Percentiles rank a stretch among this genome's conserved stretches.
These are phyloP conservation scores for Psilocybe azurescens DNA, from an alignment of 768 basidiomycete genomes.

Conservation along the genomic window DNA sequence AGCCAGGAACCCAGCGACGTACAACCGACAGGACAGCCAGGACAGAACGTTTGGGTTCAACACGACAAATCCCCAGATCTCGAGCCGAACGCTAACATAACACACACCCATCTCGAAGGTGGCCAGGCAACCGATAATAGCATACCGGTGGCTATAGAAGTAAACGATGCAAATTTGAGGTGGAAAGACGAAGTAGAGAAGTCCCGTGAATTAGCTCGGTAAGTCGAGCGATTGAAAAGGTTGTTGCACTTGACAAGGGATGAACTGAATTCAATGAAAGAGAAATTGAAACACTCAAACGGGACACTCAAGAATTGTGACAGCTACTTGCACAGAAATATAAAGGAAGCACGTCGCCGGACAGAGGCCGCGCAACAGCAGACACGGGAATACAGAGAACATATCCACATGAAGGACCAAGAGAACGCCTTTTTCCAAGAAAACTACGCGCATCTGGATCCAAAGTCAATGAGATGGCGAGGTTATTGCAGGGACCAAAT, in stretches of 20 bases:
- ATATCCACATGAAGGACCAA: too few species aligned
- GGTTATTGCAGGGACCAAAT: slow-evolving; percentile 34
- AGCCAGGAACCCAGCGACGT: too few species aligned
- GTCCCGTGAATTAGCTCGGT: not conserved
- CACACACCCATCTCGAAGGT: too few species aligned
- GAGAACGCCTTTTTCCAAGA: too few species aligned
- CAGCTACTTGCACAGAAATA: not conserved
- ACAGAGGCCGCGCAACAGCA: too few species aligned
- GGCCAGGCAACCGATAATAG: not conserved
- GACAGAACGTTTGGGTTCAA: too few species aligned
- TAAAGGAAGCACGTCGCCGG: not conserved
- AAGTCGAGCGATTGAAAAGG: slow-evolving; percentile 4
- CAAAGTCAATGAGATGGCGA: slow-evolving; percentile 23
- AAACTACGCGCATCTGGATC: slow-evolving; percentile 22
- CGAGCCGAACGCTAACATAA: too few species aligned
- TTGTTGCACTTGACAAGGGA: not conserved
- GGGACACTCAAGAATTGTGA: slow-evolving; percentile 11
- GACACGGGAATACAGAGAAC: too few species aligned
- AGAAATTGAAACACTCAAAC: not conserved
- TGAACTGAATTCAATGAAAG: slow-evolving; percentile 3
- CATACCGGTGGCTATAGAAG: not conserved
- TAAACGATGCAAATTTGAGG: too few species aligned
- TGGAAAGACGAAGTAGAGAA: not conserved
- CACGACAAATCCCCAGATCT: too few species aligned
- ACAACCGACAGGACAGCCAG: too few species aligned